Evolutionary conservation across 768 basidiomycete species (phyloP), one percentile per base, ranked within the genome.

Genomic region (Lepiota subincarnata): DNA sequence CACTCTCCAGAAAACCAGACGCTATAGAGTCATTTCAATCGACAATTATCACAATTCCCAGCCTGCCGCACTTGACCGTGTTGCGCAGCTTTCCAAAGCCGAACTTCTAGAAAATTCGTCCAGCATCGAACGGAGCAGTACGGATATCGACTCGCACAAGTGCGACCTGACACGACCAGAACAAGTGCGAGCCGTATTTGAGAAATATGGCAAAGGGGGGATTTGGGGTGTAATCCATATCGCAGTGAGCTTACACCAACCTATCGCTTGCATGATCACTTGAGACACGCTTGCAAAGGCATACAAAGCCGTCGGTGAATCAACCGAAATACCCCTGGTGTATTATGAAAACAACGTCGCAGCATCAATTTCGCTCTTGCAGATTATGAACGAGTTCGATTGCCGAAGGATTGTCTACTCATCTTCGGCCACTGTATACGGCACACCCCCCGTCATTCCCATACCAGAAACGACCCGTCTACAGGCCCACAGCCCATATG

Each of bases 201-300:
- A 86, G 54, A 78, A 81, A 57, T 96, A 96, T 68, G 84, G 82
- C 48, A 86, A 90, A 62, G 91, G 90, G 16, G 91, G 91, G 3
- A 90, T 99, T 57, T 98, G 93, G 91, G 97, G 95, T 47, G 92
- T 98, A 19, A 76, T 99, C 50, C 97, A 98, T 68, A 82, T 99
- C 53, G 97, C 96, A 18, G 92, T 93, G 61, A 65, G 88, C 80
- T 53, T 38, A 50, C 18, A 19, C 14, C 38, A 5, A 34, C 37
- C 19, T 39, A 18, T 44, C 8, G 20, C 20, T 31, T 6, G 40
- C 38, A 10, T 41, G 26, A 16, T 47, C 31, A 34, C 55, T 53
- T 41, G 42, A 31, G 44, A 8, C 50, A n/a, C 20, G n/a, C 40
- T 50, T 38, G 40, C 19, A 31, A n/a, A 94, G 92, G 97, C 97